Base-by-base conservation (phyloP, 805 yeast species). In the Candida sphagnicola region DNA sequence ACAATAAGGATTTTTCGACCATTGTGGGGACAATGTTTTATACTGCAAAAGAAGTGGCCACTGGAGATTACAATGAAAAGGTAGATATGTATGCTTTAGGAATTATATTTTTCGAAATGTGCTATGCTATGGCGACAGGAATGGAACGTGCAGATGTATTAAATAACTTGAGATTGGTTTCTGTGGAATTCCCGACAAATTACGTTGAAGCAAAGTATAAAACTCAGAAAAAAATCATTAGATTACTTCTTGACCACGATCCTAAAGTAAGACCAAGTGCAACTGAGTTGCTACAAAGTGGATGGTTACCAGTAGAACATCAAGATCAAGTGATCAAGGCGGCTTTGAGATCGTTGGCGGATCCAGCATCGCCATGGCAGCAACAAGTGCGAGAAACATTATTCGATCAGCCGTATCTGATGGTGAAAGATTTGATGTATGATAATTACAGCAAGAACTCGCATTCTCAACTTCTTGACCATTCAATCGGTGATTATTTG, bases 61-160 rank as follows among this genome's bases (percentile, higher is more conserved):
- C 75, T 13, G 93, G 93, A 1, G 67, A 74, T n/a, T 93, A 93
- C 57, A 82, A 91, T 55, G 96, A 86, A 46, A 93, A 93, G 49
- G 95, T 93, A 28, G 99, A 93, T 57, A 82, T 93, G 85, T 93
- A 89, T 57, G 89, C 99, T 0, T 63, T 93, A 29, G 99, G 99
- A 3, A 79, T 93, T 25, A 93, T 93, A 1, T 88, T 93, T 54
- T 93, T 93, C 57, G 99, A 93, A 56, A 93, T 93, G 99, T 76
- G 88, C 19, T 88, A 81, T 56, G 72, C 82, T 1, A 71, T 91
- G 50, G 70, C 72, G n/a, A 93, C 99, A 0, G 90, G 88, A 2
- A 93, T 93, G 97, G 99, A 93, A 57, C 72, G 99, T 37, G 88
- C 84, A 8, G 71, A 74, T 34, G 85, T 80, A 5, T 62, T 93